These are phyloP conservation scores for Lotus japonicus DNA, from an alignment of 306 rosid species.

Conservation along the genomic window DNA sequence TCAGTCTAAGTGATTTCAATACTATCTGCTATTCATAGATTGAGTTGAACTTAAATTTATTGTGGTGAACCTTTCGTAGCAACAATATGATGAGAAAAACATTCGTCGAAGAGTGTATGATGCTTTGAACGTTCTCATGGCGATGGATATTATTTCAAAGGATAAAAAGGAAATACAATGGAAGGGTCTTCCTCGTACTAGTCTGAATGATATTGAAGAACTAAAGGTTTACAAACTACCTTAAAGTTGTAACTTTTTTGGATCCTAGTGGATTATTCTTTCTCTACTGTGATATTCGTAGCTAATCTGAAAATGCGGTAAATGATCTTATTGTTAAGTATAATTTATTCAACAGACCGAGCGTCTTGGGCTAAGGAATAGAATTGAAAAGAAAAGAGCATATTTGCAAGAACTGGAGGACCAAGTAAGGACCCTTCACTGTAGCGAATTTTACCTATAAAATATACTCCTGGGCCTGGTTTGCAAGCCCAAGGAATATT, in stretches of 20 bases:
- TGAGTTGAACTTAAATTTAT: not conserved
- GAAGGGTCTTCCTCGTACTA: slow-evolving; percentile 96
- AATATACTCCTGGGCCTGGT: too few relatives aligned
- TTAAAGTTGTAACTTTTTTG: too few relatives aligned
- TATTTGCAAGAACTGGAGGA: slow-evolving; percentile 94
- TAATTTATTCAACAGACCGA: slow-evolving; percentile 58
- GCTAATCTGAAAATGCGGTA: not conserved
- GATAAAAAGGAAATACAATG: slow-evolving; percentile 98
- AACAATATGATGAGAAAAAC: slow-evolving; percentile 96
- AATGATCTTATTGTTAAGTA: slow-evolving; percentile 14
- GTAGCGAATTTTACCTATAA: not conserved
- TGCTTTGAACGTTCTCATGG: slow-evolving; percentile 99
- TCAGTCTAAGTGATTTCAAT: not conserved
- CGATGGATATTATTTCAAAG: slow-evolving; percentile 90
- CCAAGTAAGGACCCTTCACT: slow-evolving; percentile 48
- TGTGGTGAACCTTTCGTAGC: slow-evolving; percentile 48
- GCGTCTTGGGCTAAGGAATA: slow-evolving; percentile 72
- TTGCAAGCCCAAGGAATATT: too few relatives aligned
- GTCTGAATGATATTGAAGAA: slow-evolving; percentile 47
- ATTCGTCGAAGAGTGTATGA: slow-evolving; percentile 96
- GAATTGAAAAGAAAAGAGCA: slow-evolving; percentile 87
- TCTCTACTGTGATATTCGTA: not conserved
- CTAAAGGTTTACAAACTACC: not conserved
- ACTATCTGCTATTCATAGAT: not conserved
- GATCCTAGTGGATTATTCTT: not conserved